These are phyloP conservation scores for Bullera alba DNA, from an alignment of 768 basidiomycete species.

Conservation along the genomic window DNA sequence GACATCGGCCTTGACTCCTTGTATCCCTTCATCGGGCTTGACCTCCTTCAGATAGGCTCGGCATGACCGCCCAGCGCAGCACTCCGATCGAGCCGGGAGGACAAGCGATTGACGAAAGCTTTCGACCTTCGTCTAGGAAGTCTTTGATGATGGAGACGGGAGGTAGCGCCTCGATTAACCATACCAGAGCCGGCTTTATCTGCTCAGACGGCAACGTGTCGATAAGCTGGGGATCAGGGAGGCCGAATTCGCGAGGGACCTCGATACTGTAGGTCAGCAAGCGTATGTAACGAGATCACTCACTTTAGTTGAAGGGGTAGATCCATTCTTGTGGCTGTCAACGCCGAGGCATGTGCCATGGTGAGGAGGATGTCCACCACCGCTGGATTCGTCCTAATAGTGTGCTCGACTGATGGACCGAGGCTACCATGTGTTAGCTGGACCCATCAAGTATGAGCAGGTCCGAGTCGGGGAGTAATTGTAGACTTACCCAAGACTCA, in stretches of 20 bases:
- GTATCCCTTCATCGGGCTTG: constrained; percentile 21
- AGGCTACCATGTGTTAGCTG: too few species aligned
- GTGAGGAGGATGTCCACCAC: constrained; percentile 28
- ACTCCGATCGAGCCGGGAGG: constrained; percentile 18
- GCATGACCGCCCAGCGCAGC: constrained; percentile 28
- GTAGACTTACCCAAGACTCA: constrained; percentile 18
- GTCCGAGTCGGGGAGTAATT: neutral
- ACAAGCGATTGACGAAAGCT: constrained; percentile 5
- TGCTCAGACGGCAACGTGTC: constrained; percentile 10
- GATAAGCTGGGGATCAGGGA: constrained; percentile 1
- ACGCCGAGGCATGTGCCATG: constrained; percentile 23
- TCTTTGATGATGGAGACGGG: constrained; percentile 17
- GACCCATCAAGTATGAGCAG: too few species aligned
- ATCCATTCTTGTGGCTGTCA: constrained; percentile 20
- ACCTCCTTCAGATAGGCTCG: constrained; percentile 27
- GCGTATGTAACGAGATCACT: neutral
- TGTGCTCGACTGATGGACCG: constrained; percentile 28
- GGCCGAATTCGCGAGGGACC: constrained; percentile 13
- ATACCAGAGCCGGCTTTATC: constrained; percentile 10
- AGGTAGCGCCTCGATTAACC: constrained; percentile 24
- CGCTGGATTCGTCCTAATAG: constrained; percentile 20
- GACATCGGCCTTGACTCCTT: neutral
- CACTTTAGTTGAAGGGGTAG: constrained; percentile 21
- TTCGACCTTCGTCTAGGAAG: constrained; percentile 6
- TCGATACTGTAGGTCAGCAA: constrained; percentile 11